phyloP scores from a whole-genome alignment of 139 green algal species.

The Ulvella scutata region DNA sequence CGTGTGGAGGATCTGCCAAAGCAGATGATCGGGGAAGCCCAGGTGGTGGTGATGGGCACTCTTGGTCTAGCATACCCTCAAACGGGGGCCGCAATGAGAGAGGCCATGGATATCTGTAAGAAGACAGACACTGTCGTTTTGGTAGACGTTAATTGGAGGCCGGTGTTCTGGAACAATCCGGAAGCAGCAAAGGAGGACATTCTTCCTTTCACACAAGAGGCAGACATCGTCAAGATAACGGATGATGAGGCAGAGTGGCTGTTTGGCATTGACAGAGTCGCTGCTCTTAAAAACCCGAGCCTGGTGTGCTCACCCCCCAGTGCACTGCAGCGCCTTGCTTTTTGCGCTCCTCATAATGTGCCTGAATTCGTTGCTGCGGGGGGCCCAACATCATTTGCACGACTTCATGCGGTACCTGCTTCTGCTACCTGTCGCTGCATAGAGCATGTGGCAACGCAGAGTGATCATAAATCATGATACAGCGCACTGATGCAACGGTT shows the following conservation, averaged over 20 bases:
- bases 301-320: slow-evolving; percentile 20
- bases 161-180: slow-evolving; percentile 63
- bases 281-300: slow-evolving; percentile 33
- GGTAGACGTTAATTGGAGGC: slow-evolving; percentile 83
- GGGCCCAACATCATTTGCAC: no score
- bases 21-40: slow-evolving; percentile 34
- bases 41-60: slow-evolving; percentile 62
- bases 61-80: slow-evolving; percentile 53
- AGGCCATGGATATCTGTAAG: slow-evolving; percentile 26
- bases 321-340: no score
- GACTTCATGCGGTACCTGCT: no score
- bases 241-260: slow-evolving; percentile 76
- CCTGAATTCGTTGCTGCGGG: no score
- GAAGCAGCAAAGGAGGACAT: slow-evolving; percentile 15
- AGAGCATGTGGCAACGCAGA: no score
- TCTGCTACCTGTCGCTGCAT: no score
- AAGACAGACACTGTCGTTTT: slow-evolving; percentile 26
- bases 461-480: no score
- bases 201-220: slow-evolving; percentile 21
- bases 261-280: slow-evolving; percentile 31
- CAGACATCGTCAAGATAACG: slow-evolving; percentile 70
- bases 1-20: slow-evolving; percentile 36
- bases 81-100: slow-evolving; percentile 34
- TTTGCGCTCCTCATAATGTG: no score
- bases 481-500: no score